phyloP scores from a whole-genome alignment of 2,329 filamentous ascomycete species.

The Fusarium stilboides region DNA sequence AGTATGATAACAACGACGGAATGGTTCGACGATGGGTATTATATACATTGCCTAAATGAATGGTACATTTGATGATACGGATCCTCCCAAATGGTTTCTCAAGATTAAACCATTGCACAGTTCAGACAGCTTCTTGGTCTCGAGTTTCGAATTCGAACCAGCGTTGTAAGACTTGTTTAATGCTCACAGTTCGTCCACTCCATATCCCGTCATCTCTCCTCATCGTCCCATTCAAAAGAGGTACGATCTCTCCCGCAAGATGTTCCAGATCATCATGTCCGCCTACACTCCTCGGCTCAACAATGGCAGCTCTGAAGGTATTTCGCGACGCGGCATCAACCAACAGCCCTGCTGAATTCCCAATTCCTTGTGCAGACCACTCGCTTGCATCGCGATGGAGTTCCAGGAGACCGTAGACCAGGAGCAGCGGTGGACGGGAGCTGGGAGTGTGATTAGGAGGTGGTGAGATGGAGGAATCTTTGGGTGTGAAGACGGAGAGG shows the following conservation, averaged over 20 bases:
- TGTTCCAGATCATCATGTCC: conserved; percentile 53
- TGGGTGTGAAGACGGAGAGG: conserved; percentile 70
- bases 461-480: conserved; percentile 55
- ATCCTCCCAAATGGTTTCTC: neutral
- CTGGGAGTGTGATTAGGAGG: conserved; percentile 53
- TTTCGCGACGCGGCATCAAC: conserved; percentile 71
- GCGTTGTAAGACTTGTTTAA: conserved; percentile 70
- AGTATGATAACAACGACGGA: conserved; percentile 17
- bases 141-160: conserved; percentile 69
- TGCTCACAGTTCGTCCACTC: conserved; percentile 71
- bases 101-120: neutral
- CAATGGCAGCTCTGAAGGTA: conserved; percentile 61
- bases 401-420: conserved; percentile 76
- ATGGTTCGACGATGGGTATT: conserved; percentile 15
- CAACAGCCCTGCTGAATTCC: conserved; percentile 72
- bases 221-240: conserved; percentile 72
- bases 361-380: conserved; percentile 82
- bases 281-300: conserved; percentile 60
- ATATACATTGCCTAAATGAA: neutral
- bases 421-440: conserved; percentile 60
- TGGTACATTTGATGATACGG: neutral
- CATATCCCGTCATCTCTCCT: conserved; percentile 68
- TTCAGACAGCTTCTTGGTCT: conserved; percentile 13
- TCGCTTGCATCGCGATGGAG: conserved; percentile 78
- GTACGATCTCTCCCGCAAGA: conserved; percentile 68